Evolutionary conservation across 2,329 filamentous ascomycete species (phyloP).

Genomic region (Bipolaris cookei): DNA sequence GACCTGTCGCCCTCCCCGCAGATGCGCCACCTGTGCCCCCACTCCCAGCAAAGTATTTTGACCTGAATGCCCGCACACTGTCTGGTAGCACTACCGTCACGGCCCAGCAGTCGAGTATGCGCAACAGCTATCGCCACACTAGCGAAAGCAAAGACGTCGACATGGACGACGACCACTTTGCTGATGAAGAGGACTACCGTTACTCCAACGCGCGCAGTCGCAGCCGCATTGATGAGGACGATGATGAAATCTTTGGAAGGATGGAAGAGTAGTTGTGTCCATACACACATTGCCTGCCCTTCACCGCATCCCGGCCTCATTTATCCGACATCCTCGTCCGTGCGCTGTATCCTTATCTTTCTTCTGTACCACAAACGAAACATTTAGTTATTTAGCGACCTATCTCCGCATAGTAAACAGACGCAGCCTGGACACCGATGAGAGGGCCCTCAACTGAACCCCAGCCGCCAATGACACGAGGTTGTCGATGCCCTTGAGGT

Average conservation of each 20-base stretch:
- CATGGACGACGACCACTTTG: conserved; percentile 64
- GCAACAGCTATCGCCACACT: conserved; percentile 65
- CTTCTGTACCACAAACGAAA: conserved; percentile 45
- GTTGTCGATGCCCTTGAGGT: conserved; percentile 47
- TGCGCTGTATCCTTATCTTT: conserved; percentile 15
- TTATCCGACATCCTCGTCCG: conserved; percentile 7
- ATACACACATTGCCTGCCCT: conserved; percentile 1
- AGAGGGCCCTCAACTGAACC: conserved; percentile 44
- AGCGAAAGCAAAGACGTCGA: conserved; percentile 56
- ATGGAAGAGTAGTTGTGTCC: conserved; percentile 74
- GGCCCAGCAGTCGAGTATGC: conserved; percentile 65
- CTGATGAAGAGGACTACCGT: conserved; percentile 71
- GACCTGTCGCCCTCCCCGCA: conserved; percentile 66
- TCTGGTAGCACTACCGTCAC: conserved; percentile 61
- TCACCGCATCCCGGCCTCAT: conserved; percentile 18
- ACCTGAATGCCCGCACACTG: conserved; percentile 59
- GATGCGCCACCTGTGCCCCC: conserved; percentile 89
- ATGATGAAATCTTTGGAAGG: conserved; percentile 91
- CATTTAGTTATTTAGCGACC: conserved; percentile 46
- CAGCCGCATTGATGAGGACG: conserved; percentile 80
- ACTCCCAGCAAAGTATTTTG: conserved; percentile 79
- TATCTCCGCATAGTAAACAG: conserved; percentile 45
- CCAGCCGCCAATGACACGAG: background rate
- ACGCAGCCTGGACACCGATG: conserved; percentile 49
- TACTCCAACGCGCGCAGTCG: conserved; percentile 52